A percentile compares a stretch with the other conserved stretches of the same genome.
Evolutionary conservation across 345 rosid genomes (phyloP).

Genomic region (Eucalyptus caleyi): DNA sequence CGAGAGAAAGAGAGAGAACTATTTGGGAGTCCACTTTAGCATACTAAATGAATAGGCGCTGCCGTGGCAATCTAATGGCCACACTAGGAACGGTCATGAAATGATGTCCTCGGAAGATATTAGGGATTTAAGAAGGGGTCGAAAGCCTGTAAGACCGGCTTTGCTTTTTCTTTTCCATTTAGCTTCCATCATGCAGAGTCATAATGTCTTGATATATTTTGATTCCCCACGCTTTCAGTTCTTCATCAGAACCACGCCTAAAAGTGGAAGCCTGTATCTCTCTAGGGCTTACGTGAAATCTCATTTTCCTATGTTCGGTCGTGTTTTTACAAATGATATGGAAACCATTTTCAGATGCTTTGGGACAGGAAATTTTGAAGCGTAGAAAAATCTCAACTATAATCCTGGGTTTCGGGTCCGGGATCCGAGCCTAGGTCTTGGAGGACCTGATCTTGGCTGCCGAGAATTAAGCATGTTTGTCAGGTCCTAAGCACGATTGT

Average conservation of each 20-base stretch:
- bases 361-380: not conserved
- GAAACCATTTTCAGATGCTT: not conserved
- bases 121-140: not conserved
- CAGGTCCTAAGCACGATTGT: not conserved
- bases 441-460: not conserved
- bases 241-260: not conserved
- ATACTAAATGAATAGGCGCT: not conserved
- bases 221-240: not conserved
- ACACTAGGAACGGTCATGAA: not conserved
- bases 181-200: not conserved
- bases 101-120: not conserved
- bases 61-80: not conserved
- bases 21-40: not conserved
- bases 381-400: not conserved
- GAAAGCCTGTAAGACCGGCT: not conserved
- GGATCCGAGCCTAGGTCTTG: not conserved
- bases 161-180: not conserved
- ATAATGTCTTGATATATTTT: not conserved
- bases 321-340: not conserved
- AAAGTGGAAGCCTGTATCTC: not conserved
- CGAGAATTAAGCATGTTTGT: not conserved
- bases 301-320: not conserved
- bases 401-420: not conserved
- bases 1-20: not conserved
- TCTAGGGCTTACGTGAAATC: not conserved